Conservation (phyloP, 768 basidiomycete species). For the Ramaria sp. region DNA sequence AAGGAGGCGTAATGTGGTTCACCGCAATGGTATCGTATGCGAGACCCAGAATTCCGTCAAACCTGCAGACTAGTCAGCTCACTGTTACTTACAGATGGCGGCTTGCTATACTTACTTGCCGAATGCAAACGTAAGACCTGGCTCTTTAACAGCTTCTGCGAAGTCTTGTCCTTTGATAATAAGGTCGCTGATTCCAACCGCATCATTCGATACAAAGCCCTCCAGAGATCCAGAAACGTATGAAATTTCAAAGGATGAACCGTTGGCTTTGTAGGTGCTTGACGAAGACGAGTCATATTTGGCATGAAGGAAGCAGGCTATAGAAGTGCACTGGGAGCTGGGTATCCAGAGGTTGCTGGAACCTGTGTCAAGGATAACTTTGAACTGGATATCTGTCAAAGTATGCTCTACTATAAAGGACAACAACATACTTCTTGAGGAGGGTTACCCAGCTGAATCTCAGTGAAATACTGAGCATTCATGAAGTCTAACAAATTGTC, state of each 20-base stretch:
- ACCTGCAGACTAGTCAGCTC: slow-evolving; percentile 34
- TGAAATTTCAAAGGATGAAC: slow-evolving; percentile 77
- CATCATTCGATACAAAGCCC: slow-evolving; percentile 86
- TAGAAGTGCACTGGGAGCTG: slow-evolving; percentile 67
- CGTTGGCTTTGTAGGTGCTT: slow-evolving; percentile 82
- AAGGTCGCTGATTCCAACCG: slow-evolving; percentile 73
- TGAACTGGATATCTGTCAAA: slow-evolving; percentile 46
- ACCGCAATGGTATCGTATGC: slow-evolving; percentile 94
- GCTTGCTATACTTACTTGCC: slow-evolving; percentile 54
- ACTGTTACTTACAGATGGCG: background rate
- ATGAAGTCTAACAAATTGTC: slow-evolving; percentile 61
- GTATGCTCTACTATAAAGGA: background rate
- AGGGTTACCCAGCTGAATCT: slow-evolving; percentile 75
- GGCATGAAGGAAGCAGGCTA: slow-evolving; percentile 87
- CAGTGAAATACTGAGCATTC: slow-evolving; percentile 95
- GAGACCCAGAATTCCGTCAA: slow-evolving; percentile 92
- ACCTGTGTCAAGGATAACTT: slow-evolving; percentile 91
- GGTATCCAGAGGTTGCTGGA: slow-evolving; percentile 96
- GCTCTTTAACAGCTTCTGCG: slow-evolving; percentile 92
- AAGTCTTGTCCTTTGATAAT: slow-evolving; percentile 69
- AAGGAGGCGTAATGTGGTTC: slow-evolving; percentile 85
- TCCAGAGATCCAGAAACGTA: slow-evolving; percentile 97
- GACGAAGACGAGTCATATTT: slow-evolving; percentile 82
- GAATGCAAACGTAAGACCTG: slow-evolving; percentile 94
- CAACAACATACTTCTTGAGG: slow-evolving; percentile 54